Evolutionary conservation across 2,329 filamentous ascomycete species (phyloP), one percentile per base, ranked within the genome.

Genomic region (Neonectria ditissima): DNA sequence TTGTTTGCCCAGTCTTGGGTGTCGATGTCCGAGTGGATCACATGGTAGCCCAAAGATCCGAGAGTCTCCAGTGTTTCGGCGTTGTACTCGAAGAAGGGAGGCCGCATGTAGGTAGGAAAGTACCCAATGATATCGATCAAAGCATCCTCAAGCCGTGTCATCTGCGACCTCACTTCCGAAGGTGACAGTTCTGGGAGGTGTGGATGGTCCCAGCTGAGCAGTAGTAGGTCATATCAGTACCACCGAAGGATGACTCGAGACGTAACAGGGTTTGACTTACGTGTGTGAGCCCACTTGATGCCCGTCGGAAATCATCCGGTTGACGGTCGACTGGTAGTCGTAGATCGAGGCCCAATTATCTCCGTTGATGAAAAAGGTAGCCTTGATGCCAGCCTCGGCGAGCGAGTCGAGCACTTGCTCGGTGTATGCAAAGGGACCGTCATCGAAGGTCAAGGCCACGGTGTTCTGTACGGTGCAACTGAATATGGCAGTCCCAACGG

Each of bases 241-340:
- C 69, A 76, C 16, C 1, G n/a, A n/a, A 10, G 6, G 18, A 20
- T 4, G 69, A 66, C 48, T 72, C 69, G 7, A 65, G 65, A 4
- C 64, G 66, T 18, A 45, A 54, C 18, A 6, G 62, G 66, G 14
- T 41, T 53, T 24, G 30, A 70, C 71, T 26, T 74, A 75, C 74
- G 79, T 80, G 47, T 79, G 87, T 9, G 81, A 84, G 47, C 83
- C 86, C 63, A 89, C 80, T 76, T 89, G 86, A 72, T 88, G 86
- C 14, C 84, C 79, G 8, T 77, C 83, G 52, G 75, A 61, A 59
- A 83, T 65, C 78, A 84, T 84, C 55, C 81, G 80, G 51, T 70
- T 55, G 22, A 77, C 47, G 11, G 61, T 63, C 1, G 59, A 44
- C 11, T 24, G n/a, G 44, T 66, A 65, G 44, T 69, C 52, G 7